Conservation (phyloP, 139 green algal genomes). For the Tetraselmis striata region DNA sequence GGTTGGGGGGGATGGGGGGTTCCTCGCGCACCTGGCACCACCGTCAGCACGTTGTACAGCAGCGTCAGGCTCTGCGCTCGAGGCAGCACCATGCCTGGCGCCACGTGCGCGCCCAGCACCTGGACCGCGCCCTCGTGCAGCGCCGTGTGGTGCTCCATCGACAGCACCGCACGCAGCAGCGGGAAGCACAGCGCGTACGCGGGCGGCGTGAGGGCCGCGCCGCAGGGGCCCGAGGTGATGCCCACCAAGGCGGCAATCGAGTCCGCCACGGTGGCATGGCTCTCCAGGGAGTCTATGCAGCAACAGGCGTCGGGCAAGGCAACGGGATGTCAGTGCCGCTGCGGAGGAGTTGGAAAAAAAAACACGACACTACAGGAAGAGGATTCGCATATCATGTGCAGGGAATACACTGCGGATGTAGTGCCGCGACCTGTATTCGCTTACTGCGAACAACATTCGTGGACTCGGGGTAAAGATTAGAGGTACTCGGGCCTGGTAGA, state of each 20-base stretch:
- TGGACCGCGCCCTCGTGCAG: constrained; percentile 69
- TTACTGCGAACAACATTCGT: no score
- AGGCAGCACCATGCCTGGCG: constrained; percentile 29
- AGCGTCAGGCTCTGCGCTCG: constrained; percentile 44
- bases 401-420: no score
- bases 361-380: no score
- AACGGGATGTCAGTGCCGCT: no score
- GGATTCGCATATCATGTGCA: no score
- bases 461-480: no score
- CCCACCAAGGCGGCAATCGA: not conserved
- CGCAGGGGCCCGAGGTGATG: not conserved
- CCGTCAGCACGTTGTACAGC: constrained; percentile 67
- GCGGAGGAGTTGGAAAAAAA: no score
- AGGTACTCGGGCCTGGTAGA: no score
- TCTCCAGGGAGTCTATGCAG: no score
- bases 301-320: no score
- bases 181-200: constrained; percentile 74
- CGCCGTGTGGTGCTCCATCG: constrained; percentile 43
- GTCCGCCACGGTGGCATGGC: not conserved
- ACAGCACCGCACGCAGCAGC: constrained; percentile 48
- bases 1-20: no score
- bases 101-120: constrained; percentile 53
- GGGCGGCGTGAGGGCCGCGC: constrained; percentile 4
- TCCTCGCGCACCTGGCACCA: constrained; percentile 7
- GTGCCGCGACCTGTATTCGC: no score